Evolutionary conservation across 106 monocot genomes (phyloP).

Genomic region (Allium cepa): DNA sequence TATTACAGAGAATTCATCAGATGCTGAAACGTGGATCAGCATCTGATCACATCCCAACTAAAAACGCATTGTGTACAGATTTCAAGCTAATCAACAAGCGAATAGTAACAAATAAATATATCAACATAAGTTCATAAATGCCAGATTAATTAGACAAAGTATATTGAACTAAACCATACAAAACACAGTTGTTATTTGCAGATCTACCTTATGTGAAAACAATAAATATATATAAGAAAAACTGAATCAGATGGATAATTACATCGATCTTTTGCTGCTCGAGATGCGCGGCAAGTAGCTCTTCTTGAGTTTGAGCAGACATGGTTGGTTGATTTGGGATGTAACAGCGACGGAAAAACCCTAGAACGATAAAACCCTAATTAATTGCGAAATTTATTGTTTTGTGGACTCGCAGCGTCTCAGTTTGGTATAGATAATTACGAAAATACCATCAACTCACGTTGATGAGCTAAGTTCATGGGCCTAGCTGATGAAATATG

Average conservation of each 20-base stretch:
- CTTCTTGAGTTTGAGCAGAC: constrained; percentile 61
- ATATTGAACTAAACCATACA: background rate
- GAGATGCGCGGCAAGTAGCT: constrained; percentile 70
- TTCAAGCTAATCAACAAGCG: no score
- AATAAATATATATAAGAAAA: no score
- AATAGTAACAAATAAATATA: background rate
- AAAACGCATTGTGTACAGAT: no score
- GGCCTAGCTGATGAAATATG: no score
- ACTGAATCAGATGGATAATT: background rate
- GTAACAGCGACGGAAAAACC: background rate
- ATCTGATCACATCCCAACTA: no score
- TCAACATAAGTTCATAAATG: background rate
- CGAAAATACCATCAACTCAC: no score
- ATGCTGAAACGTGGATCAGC: no score
- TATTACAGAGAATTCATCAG: no score
- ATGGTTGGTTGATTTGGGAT: constrained; percentile 8
- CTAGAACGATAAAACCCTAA: constrained; percentile 14
- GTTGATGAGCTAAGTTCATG: no score
- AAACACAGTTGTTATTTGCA: background rate
- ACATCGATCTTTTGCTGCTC: constrained; percentile 77
- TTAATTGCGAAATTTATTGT: background rate
- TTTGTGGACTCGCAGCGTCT: no score
- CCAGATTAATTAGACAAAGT: background rate
- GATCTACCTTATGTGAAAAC: background rate
- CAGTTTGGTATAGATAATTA: no score